phyloP scores from a whole-genome alignment of 2,329 filamentous ascomycete species.

The Xylaria sp. region DNA sequence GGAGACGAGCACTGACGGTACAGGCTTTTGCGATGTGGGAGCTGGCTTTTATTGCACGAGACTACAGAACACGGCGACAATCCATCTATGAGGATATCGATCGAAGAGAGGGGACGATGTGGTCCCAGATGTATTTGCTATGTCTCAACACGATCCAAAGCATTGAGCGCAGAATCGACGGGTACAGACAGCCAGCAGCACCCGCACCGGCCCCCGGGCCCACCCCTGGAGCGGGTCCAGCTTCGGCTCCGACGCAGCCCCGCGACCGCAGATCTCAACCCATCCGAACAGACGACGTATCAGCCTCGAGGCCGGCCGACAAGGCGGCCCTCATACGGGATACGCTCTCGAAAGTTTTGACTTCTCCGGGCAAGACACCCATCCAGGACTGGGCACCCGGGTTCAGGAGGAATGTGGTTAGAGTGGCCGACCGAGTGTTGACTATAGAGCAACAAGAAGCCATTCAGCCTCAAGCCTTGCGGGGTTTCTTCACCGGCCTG shows the following conservation, averaged over 20 bases:
- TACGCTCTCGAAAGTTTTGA: slow-evolving; percentile 50
- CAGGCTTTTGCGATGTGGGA: slow-evolving; percentile 92
- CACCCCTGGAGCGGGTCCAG: slow-evolving; percentile 37
- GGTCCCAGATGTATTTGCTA: slow-evolving; percentile 75
- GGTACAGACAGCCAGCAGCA: slow-evolving; percentile 56
- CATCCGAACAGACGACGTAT: slow-evolving; percentile 53
- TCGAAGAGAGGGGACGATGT: slow-evolving; percentile 77
- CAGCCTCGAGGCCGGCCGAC: slow-evolving; percentile 46
- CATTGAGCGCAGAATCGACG: slow-evolving; percentile 71
- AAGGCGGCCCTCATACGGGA: slow-evolving; percentile 49
- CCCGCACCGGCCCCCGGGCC: too few relatives aligned
- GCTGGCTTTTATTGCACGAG: slow-evolving; percentile 76
- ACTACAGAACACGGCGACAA: slow-evolving; percentile 76
- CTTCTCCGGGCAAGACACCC: slow-evolving; percentile 55
- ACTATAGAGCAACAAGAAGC: slow-evolving; percentile 61
- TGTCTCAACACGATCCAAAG: slow-evolving; percentile 73
- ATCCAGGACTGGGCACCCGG: slow-evolving; percentile 56
- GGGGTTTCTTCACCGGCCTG: slow-evolving; percentile 54
- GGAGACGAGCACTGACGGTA: slow-evolving; percentile 23
- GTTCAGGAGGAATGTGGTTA: slow-evolving; percentile 55
- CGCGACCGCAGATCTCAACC: slow-evolving; percentile 48
- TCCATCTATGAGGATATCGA: slow-evolving; percentile 88
- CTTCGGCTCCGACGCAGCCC: slow-evolving; percentile 31
- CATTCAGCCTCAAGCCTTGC: slow-evolving; percentile 55
- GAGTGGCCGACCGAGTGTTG: slow-evolving; percentile 55